Conservation (phyloP, 306 rosid genomes). For the Corylus heterophylla region DNA sequence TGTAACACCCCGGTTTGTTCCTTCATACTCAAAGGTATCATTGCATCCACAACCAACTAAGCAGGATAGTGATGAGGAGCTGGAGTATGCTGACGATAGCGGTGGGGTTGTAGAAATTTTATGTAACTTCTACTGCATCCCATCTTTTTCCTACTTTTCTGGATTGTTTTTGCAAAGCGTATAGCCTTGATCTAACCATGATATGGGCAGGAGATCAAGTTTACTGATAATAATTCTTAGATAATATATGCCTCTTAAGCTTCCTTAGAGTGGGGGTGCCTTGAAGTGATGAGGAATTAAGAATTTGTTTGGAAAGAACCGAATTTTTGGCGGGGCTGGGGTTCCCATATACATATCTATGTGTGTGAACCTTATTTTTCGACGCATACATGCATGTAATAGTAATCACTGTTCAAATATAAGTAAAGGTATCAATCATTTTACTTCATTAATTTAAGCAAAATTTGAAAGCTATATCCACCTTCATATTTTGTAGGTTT, state of each 20-base stretch:
- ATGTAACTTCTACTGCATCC: conserved; percentile 28
- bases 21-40: conserved; percentile 81
- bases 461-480: not conserved
- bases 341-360: no score
- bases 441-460: not conserved
- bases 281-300: conserved; percentile 8
- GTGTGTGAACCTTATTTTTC: not conserved
- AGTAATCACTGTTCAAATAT: not conserved
- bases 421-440: not conserved
- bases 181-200: not conserved
- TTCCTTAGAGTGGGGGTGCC: not conserved
- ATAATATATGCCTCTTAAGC: not conserved
- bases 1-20: no score
- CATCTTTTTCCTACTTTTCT: conserved; percentile 5
- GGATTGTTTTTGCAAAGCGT: conserved; percentile 10
- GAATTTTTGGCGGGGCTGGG: not conserved
- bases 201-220: not conserved
- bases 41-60: conserved; percentile 77
- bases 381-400: not conserved
- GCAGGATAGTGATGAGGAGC: conserved; percentile 98
- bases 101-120: conserved; percentile 56
- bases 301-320: conserved; percentile 15
- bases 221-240: not conserved
- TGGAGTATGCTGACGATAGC: conserved; percentile 89
- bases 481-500: not conserved